phyloP scores from a whole-genome alignment of 805 yeast species.

The Ogataea paraovalis region DNA sequence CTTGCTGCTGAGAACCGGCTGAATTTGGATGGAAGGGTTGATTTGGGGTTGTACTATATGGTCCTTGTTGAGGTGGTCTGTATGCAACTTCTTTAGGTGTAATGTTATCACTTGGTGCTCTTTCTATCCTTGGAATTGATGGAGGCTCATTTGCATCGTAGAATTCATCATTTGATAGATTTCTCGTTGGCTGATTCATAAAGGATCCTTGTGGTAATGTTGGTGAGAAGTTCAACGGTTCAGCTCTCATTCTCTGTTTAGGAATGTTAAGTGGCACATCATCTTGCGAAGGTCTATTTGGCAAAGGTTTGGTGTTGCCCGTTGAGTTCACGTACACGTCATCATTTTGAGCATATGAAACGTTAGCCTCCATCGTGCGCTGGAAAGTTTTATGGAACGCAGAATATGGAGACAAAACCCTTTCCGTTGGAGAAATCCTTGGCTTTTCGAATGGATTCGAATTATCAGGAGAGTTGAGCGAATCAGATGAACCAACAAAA shows the following conservation, averaged over 20 bases:
- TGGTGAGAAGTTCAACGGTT: constrained; percentile 3
- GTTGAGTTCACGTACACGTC: background rate
- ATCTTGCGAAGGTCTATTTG: constrained; percentile 2
- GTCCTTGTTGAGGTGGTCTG: constrained; percentile 7
- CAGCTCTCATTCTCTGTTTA: constrained; percentile 17
- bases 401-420: constrained; percentile 34
- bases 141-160: constrained; percentile 4
- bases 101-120: constrained; percentile 27
- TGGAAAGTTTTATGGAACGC: constrained; percentile 31
- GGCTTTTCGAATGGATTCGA: background rate
- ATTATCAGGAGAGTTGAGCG: background rate
- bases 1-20: constrained; percentile 1
- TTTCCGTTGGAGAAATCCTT: constrained; percentile 4
- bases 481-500: background rate
- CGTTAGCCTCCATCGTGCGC: constrained; percentile 21
- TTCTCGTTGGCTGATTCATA: background rate
- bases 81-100: constrained; percentile 19
- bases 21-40: background rate
- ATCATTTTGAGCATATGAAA: constrained; percentile 1
- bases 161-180: constrained; percentile 2
- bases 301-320: constrained; percentile 1
- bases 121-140: constrained; percentile 13
- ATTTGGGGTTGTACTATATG: background rate
- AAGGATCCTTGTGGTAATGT: background rate
- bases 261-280: constrained; percentile 7